A percentile compares a stretch with the other conserved stretches of the same genome.
Evolutionary conservation across 129 eudicot species (phyloP).

Genomic region (Pittosporum tobira): DNA sequence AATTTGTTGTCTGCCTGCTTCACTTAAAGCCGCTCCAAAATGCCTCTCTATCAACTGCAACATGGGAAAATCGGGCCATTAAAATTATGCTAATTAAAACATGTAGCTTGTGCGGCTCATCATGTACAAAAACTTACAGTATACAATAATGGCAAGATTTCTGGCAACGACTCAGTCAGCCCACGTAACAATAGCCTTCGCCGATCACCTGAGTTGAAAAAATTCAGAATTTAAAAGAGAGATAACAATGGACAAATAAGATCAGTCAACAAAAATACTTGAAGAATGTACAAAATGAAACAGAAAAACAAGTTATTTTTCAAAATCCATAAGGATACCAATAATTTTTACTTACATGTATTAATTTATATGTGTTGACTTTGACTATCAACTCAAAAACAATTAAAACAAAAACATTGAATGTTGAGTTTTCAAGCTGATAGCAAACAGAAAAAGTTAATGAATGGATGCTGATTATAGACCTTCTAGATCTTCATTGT

Average conservation of each 20-base stretch:
- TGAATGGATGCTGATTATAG: not conserved
- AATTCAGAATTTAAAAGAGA: not conserved
- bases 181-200: conserved; percentile 89
- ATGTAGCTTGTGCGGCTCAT: conserved; percentile 3
- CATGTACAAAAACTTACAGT: conserved; percentile 47
- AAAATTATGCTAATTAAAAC: conserved; percentile 10
- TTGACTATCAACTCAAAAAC: no score
- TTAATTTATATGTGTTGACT: no score
- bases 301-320: not conserved
- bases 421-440: no score
- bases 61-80: not conserved
- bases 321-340: no score
- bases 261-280: not conserved
- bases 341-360: no score
- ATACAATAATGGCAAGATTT: conserved; percentile 73
- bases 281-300: not conserved
- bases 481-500: conserved; percentile 98
- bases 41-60: conserved; percentile 84
- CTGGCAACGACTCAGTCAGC: conserved; percentile 76
- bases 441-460: not conserved
- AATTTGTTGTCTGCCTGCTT: conserved; percentile 79
- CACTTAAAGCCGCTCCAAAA: conserved; percentile 90
- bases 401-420: no score
- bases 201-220: conserved; percentile 57
- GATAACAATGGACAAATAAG: not conserved